Base-by-base conservation (phyloP, 2,329 filamentous ascomycete species). In the Trichoderma brevicompactum region DNA sequence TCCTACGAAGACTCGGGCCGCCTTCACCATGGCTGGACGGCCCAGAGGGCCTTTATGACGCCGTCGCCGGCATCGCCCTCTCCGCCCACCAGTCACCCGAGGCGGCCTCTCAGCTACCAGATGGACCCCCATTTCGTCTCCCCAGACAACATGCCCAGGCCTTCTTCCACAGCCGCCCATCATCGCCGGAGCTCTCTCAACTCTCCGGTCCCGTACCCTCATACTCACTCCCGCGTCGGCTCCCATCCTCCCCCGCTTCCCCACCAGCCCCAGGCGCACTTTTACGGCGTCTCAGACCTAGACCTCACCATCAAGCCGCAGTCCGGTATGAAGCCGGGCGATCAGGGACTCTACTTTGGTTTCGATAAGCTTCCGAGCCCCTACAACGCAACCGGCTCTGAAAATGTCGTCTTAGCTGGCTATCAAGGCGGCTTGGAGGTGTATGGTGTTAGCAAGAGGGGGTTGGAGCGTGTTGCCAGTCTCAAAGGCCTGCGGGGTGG, bases 401-500 rank as follows among this genome's bases (percentile, higher is more conserved):
- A 91, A 72, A 89, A 90, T 75, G 87, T 91, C 32, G 80, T 93
- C 50, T 77, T 97, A 5, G 85, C 92, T 8, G 94, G 94, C 1
- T 92, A 89, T 70, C 90, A 96, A 74, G 92, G 92, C 48, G 89
- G 89, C 1, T 74, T 97, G 56, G 90, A 94, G 68, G 84, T 97
- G 15, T 89, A 92, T 69, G 83, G 87, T 19, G 84, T 96, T 36
- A 87, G 88, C 49, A 91, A 89, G 72, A 87, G 88, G 67, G 90
- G 90, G 55, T 76, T 92, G 62, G 89, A 92, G 64, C 83, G 86
- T 23, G 79, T 92, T 36, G 89, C 89, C 19, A 87, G 87, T 64
- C 79, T 97, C 54, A 89, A 90, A 72, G 92, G 92, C 5, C 81
- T 97, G 34, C 87, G 89, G 71, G 94, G 94, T 46, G 88, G 88